phyloP scores from a whole-genome alignment of 2,329 filamentous ascomycete genomes.

The Pseudopithomyces chartarum region DNA sequence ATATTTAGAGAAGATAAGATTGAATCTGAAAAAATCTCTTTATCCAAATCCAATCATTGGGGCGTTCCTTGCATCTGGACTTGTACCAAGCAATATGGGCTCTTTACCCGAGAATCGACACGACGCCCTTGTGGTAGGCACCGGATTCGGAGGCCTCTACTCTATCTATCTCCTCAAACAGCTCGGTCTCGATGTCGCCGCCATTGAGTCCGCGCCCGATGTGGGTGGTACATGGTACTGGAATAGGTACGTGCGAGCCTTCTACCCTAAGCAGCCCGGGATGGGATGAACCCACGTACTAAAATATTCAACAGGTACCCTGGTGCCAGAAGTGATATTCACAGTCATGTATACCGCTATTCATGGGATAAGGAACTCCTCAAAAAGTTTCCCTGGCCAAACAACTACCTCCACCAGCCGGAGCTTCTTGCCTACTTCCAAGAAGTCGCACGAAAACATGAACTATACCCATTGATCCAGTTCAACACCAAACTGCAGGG shows the following conservation, averaged over 20 bases:
- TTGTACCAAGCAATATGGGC: neutral
- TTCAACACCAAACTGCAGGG: slow-evolving; percentile 47
- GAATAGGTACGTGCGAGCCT: slow-evolving; percentile 29
- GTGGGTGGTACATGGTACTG: slow-evolving; percentile 39
- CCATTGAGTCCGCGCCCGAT: slow-evolving; percentile 12
- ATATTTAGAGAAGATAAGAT: no score
- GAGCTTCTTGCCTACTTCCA: slow-evolving; percentile 44
- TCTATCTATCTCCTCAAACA: slow-evolving; percentile 13
- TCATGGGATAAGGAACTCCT: slow-evolving; percentile 43
- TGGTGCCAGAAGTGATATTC: slow-evolving; percentile 14
- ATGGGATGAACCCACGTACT: no score
- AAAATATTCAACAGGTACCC: slow-evolving; percentile 5
- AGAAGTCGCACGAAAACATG: slow-evolving; percentile 37
- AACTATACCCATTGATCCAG: slow-evolving; percentile 45
- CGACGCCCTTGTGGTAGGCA: slow-evolving; percentile 16
- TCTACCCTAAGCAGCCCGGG: no score
- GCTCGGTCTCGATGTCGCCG: slow-evolving; percentile 12
- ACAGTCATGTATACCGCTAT: slow-evolving; percentile 24
- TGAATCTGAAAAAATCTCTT: no score
- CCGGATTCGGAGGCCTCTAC: slow-evolving; percentile 20
- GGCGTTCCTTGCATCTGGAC: neutral
- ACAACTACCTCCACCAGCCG: slow-evolving; percentile 42
- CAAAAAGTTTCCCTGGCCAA: slow-evolving; percentile 41
- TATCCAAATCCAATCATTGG: no score
- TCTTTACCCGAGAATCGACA: neutral